Evolutionary conservation across 177 flowering plant genomes (phyloP), one percentile per base, ranked within the genome.

Genomic region (Vitis hybrid): DNA sequence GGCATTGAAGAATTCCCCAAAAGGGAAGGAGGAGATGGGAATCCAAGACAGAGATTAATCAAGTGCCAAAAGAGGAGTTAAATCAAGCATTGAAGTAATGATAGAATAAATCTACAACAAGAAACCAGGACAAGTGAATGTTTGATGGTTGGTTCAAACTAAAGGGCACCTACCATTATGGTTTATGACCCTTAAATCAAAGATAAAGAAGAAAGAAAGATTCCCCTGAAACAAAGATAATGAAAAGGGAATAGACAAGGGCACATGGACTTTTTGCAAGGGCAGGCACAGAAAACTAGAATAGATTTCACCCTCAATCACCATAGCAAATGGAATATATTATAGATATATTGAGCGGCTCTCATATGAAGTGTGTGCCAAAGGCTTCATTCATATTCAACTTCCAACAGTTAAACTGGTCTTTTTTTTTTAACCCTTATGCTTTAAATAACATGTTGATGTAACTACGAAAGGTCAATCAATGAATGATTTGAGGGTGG

Each of bases 271-370:
- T 58, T 67, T 62, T 48, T 30, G 62, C 13, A 63, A 68, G 63
- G 67, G 72, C 56, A 62, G 72, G 75, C 75, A 68, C 79, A 59
- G 79, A 76, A 76, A 68, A 63, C 79, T 60, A 72, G 30, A 68
- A 11, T 51, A 35, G 18, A 60, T 73, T 54, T 54, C 15, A 13
- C 52, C 32, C 21, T 15, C 49, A 40, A 40, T 40, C 48, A 40
- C 48, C 9, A 40, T 40, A 40, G 8, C 48, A 0, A 40, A 6
- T 40, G 7, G 48, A 40, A 40, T 40, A 40, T 40, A 40, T 1
- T 40, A 40, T 40, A 40, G 9, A 40, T 40, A 40, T 40, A 40
- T 40, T 40, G 48, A 5, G 48, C 9, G 48, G 48, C 48, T 40
- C 8, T 6, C 48, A 40, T 7, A 40, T 40, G 48, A 7, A 7